phyloP scores from a whole-genome alignment of 768 basidiomycete genomes.

The Chalciporus chontae region DNA sequence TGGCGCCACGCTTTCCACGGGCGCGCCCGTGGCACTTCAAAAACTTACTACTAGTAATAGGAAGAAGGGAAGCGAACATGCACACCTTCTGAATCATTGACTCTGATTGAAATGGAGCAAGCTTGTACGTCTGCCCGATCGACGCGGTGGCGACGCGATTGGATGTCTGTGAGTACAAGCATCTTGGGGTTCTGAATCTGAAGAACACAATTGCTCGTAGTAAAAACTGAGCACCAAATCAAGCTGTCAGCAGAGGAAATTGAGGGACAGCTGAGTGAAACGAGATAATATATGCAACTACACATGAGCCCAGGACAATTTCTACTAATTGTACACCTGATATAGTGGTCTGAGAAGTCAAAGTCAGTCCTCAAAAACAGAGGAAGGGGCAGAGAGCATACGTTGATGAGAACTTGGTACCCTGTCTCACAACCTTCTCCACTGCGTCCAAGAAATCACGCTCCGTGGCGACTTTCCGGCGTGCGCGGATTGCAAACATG shows the following conservation, averaged over 20 bases:
- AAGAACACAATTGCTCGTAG: no score
- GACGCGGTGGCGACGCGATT: no score
- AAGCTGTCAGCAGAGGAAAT: neutral
- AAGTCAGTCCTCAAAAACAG: conserved; percentile 3
- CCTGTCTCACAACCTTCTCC: conserved; percentile 97
- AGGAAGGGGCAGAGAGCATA: conserved; percentile 37
- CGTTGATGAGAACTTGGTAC: conserved; percentile 98
- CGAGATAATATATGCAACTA: conserved; percentile 16
- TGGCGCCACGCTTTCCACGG: no score
- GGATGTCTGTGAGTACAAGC: no score
- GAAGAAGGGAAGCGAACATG: no score
- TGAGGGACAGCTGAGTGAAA: neutral
- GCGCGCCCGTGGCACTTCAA: no score
- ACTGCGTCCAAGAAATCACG: conserved; percentile 97
- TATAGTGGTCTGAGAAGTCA: conserved; percentile 64
- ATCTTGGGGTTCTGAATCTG: no score
- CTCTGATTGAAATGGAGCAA: no score
- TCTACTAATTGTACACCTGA: conserved; percentile 85
- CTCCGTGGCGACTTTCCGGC: conserved; percentile 95
- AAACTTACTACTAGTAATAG: no score
- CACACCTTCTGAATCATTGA: no score
- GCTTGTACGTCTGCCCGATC: no score
- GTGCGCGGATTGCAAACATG: conserved; percentile 98
- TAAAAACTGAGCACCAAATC: neutral
- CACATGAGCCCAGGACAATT: conserved; percentile 7